These are phyloP conservation scores for Cardamine resedifolia DNA, from an alignment of 345 rosid species.

Conservation along the genomic window DNA sequence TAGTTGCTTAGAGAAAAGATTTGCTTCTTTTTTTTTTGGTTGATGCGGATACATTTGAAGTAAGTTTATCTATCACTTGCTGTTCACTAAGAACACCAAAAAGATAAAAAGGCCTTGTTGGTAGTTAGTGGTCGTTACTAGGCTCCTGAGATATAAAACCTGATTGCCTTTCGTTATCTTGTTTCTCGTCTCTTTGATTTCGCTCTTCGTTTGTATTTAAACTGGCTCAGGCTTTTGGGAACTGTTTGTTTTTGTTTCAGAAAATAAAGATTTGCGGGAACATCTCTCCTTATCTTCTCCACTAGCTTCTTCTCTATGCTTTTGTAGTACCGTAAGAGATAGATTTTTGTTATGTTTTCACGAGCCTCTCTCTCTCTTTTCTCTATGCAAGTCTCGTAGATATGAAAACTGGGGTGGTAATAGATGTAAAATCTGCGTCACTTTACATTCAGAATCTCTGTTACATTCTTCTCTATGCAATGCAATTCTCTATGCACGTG, in stretches of 20 bases:
- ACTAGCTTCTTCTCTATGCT: neutral
- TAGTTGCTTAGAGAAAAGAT: slow-evolving; percentile 48
- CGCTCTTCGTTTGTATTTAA: slow-evolving; percentile 24
- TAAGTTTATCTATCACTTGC: neutral
- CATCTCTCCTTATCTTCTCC: neutral
- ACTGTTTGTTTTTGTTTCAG: slow-evolving; percentile 17
- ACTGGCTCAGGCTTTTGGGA: slow-evolving; percentile 8
- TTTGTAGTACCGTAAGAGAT: neutral
- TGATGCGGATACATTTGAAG: slow-evolving; percentile 17
- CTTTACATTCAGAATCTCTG: neutral
- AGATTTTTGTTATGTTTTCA: neutral
- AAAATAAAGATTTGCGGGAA: slow-evolving; percentile 25
- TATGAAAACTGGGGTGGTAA: neutral
- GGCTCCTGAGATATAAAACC: slow-evolving; percentile 19
- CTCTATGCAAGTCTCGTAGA: neutral
- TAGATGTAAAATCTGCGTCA: neutral
- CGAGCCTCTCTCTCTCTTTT: neutral
- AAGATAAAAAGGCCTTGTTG: neutral
- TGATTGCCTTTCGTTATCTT: neutral
- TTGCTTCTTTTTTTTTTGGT: neutral
- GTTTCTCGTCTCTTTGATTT: slow-evolving; percentile 13
- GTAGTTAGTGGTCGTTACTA: slow-evolving; percentile 21
- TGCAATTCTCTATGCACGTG: neutral
- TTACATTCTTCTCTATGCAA: neutral
- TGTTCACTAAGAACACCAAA: neutral